A percentile compares a stretch with the other conserved stretches of the same genome.
Evolutionary conservation across 139 green algal species (phyloP).

Genomic region (Haematococcus lacustris): DNA sequence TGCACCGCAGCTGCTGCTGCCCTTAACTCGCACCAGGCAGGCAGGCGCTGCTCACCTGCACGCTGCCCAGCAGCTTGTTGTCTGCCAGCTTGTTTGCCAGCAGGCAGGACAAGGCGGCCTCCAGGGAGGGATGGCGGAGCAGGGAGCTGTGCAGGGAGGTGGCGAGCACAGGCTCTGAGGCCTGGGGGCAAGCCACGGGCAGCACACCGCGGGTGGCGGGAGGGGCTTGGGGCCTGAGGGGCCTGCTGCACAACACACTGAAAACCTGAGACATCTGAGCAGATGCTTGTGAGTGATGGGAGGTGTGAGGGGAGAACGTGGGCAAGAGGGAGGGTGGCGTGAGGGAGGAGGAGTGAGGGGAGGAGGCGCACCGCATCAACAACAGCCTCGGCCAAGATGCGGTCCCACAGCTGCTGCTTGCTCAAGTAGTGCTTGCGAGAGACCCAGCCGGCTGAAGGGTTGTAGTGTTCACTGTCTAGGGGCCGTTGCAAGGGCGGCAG

Average conservation of each 20-base stretch:
- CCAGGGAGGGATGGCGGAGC: slow-evolving; percentile 74
- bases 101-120: slow-evolving; percentile 77
- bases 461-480: no score
- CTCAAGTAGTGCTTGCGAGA: slow-evolving; percentile 36
- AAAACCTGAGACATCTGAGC: no score
- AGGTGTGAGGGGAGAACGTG: no score
- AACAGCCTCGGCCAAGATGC: slow-evolving; percentile 45
- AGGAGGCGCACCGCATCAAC: slow-evolving; percentile 38
- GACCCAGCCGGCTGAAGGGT: slow-evolving; percentile 48
- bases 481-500: no score
- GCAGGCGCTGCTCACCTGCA: slow-evolving; percentile 21
- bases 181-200: no score
- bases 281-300: no score
- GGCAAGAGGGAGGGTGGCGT: no score
- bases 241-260: no score
- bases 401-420: slow-evolving; percentile 54
- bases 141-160: slow-evolving; percentile 82
- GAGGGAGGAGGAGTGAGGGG: no score
- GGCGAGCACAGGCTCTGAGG: slow-evolving; percentile 78
- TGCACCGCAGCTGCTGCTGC: no score
- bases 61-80: slow-evolving; percentile 72
- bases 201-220: no score
- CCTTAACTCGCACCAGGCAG: slow-evolving; percentile 30
- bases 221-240: no score
- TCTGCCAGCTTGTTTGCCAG: slow-evolving; percentile 91